Percentiles rank a stretch among this genome's conserved stretches.
Evolutionary conservation across 192 early-diverging fungal species (phyloP).

Genomic region (Helicostylum pulchrum): DNA sequence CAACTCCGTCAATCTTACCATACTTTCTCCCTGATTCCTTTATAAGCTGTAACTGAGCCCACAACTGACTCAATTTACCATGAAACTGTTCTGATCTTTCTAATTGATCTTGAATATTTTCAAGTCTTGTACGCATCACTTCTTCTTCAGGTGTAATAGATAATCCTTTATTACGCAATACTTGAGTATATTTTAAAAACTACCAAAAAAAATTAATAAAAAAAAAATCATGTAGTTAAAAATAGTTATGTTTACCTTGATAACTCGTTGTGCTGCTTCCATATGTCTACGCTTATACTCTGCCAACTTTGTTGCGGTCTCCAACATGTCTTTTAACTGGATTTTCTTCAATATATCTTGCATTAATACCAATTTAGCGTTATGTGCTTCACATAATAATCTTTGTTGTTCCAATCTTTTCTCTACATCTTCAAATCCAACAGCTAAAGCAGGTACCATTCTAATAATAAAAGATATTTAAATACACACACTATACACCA

Average conservation of each 20-base stretch:
- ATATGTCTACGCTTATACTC: slow-evolving; percentile 75
- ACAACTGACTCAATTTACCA: slow-evolving; percentile 75
- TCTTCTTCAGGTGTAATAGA: slow-evolving; percentile 85
- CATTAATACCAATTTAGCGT: slow-evolving; percentile 62
- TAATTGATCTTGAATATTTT: slow-evolving; percentile 72
- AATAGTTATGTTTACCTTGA: slow-evolving; percentile 65
- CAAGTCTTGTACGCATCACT: slow-evolving; percentile 65
- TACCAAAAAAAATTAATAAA: neutral
- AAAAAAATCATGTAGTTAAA: too few relatives aligned
- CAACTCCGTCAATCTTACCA: slow-evolving; percentile 20
- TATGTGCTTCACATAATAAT: slow-evolving; percentile 62
- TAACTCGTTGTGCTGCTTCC: slow-evolving; percentile 70
- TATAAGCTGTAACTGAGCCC: slow-evolving; percentile 73
- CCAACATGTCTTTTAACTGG: slow-evolving; percentile 56
- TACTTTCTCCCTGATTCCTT: slow-evolving; percentile 52
- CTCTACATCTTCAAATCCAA: slow-evolving; percentile 87
- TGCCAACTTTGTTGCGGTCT: slow-evolving; percentile 68
- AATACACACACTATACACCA: neutral
- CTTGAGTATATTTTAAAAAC: slow-evolving; percentile 56
- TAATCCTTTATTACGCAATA: slow-evolving; percentile 77
- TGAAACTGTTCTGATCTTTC: slow-evolving; percentile 76
- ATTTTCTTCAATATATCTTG: slow-evolving; percentile 20
- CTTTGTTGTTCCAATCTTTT: slow-evolving; percentile 81
- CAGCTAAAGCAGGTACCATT: slow-evolving; percentile 87
- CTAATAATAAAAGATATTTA: slow-evolving; percentile 36